Percentiles rank a stretch among this genome's conserved stretches.
phyloP scores from a whole-genome alignment of 108 stramenopile species.

The Conticribra guillardii region DNA sequence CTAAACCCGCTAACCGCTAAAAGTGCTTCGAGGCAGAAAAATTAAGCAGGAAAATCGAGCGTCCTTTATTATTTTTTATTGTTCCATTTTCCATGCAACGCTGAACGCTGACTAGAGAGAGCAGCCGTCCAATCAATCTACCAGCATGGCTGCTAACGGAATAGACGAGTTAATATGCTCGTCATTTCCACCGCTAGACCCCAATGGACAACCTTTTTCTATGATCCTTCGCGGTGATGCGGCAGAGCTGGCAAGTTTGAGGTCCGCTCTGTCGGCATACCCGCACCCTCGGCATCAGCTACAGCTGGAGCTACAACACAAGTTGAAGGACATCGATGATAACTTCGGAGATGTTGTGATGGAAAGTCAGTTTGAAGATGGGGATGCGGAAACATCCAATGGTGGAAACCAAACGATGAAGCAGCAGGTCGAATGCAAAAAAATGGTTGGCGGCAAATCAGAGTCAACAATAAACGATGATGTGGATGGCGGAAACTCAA shows the following conservation, averaged over 20 bases:
- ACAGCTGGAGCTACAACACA: neutral
- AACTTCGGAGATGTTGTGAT: slow-evolving; percentile 15
- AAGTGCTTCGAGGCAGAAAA: no score
- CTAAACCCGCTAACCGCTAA: no score
- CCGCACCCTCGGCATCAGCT: slow-evolving; percentile 16
- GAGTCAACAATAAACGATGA: slow-evolving; percentile 15
- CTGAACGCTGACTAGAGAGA: neutral
- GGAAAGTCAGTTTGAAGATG: neutral
- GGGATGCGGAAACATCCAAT: no score
- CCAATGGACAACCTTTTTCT: slow-evolving; percentile 47
- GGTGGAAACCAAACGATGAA: no score
- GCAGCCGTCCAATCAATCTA: neutral
- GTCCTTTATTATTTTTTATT: no score
- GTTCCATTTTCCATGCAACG: no score
- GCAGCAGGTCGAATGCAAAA: neutral
- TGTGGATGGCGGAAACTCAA: no score
- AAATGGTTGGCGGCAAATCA: neutral
- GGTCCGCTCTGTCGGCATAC: slow-evolving; percentile 23
- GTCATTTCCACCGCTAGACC: slow-evolving; percentile 42
- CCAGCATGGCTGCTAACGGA: slow-evolving; percentile 5
- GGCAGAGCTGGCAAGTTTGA: slow-evolving; percentile 37
- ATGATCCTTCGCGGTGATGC: slow-evolving; percentile 41
- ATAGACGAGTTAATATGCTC: slow-evolving; percentile 19
- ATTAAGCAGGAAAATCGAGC: no score
- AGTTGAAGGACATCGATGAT: slow-evolving; percentile 12